A percentile compares a stretch with the other conserved stretches of the same genome.
Conservation (phyloP, 305 asterid genomes). For the Fraxinus angustifolia region DNA sequence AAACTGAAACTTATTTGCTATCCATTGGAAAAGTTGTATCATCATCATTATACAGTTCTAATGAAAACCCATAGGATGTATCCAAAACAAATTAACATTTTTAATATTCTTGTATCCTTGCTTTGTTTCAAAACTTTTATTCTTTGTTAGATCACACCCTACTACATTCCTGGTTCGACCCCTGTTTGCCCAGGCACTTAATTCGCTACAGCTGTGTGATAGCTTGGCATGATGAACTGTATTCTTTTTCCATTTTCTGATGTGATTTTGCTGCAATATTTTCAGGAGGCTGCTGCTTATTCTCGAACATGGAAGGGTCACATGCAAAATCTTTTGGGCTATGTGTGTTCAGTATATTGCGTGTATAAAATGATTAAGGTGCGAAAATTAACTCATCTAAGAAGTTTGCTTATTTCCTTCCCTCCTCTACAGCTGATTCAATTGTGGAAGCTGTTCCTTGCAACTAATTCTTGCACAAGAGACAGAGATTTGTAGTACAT, state of each 20-base stretch:
- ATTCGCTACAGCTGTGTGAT: not conserved
- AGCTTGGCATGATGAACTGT: not conserved
- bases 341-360: conserved; percentile 87
- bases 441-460: not conserved
- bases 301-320: conserved; percentile 99
- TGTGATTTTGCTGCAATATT: conserved; percentile 26
- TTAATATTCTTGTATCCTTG: not conserved
- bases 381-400: conserved; percentile 3
- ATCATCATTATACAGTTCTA: not conserved
- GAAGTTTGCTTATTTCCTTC: not conserved
- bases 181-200: not conserved
- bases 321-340: conserved; percentile 95
- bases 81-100: not conserved
- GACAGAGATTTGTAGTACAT: not conserved
- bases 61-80: not conserved
- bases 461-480: not conserved
- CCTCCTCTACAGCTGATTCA: not conserved
- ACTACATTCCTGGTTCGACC: not conserved
- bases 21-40: not conserved
- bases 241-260: conserved; percentile 11
- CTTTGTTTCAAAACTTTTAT: not conserved
- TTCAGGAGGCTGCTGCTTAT: conserved; percentile 98
- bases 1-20: not conserved
- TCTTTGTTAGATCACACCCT: not conserved
- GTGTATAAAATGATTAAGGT: conserved; percentile 97